Conservation (phyloP, 169 alveolate genomes). For the Hepatocystis sp. region DNA sequence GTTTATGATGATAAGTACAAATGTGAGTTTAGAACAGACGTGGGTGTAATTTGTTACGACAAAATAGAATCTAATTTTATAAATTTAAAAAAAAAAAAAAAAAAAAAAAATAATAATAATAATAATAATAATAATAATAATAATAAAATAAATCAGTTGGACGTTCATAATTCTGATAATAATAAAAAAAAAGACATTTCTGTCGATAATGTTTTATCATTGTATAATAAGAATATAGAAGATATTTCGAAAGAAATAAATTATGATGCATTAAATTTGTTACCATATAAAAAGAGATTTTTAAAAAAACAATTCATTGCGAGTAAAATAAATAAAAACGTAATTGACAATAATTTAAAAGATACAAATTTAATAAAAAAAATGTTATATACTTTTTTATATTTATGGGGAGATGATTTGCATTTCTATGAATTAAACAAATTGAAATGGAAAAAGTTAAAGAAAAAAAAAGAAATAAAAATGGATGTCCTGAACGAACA, state of each 20-base stretch:
- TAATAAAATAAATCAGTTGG: no score
- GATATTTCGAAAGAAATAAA: slow-evolving; percentile 5
- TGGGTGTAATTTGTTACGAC: slow-evolving; percentile 58
- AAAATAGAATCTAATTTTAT: neutral
- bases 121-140: neutral
- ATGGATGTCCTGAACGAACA: neutral
- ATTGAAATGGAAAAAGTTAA: slow-evolving; percentile 7
- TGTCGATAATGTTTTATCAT: neutral
- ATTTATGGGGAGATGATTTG: slow-evolving; percentile 49
- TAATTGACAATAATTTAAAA: neutral
- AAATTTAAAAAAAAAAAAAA: neutral
- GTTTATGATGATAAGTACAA: slow-evolving; percentile 37
- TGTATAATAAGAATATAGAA: neutral
- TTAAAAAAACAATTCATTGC: slow-evolving; percentile 24
- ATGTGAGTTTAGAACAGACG: slow-evolving; percentile 52
- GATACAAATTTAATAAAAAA: neutral
- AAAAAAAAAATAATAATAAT: neutral
- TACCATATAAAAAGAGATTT: slow-evolving; percentile 64
- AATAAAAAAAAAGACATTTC: neutral
- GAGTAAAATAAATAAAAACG: slow-evolving; percentile 21
- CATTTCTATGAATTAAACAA: slow-evolving; percentile 63
- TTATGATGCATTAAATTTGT: slow-evolving; percentile 3
- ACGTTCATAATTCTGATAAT: neutral
- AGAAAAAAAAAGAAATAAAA: neutral
- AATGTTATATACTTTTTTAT: slow-evolving; percentile 26